These are phyloP conservation scores for Pseudogymnoascus verrucosus DNA, from an alignment of 2,329 filamentous ascomycete species.

Conservation along the genomic window DNA sequence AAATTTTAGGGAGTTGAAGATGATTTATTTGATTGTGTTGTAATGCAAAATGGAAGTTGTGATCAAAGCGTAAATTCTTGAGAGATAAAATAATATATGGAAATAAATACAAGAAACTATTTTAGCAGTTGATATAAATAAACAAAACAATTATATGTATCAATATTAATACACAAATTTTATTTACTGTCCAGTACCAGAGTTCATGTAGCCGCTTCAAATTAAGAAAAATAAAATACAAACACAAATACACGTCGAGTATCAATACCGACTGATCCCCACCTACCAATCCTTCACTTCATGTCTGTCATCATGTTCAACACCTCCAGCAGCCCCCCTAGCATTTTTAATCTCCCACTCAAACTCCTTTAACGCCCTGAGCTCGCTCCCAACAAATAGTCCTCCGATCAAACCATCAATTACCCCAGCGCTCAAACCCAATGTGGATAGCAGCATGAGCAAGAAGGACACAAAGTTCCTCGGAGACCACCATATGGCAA, in stretches of 20 bases:
- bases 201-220: not conserved
- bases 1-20: no score
- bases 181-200: not conserved
- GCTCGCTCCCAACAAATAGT: slow-evolving; percentile 77
- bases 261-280: not conserved
- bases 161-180: not conserved
- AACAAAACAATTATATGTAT: not conserved
- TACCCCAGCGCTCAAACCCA: slow-evolving; percentile 67
- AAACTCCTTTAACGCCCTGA: slow-evolving; percentile 80
- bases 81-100: not conserved
- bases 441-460: slow-evolving; percentile 68
- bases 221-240: not conserved
- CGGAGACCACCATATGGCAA: slow-evolving; percentile 81
- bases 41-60: no score
- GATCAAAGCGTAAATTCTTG: not conserved
- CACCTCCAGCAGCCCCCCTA: slow-evolving; percentile 30
- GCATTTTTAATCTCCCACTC: slow-evolving; percentile 83
- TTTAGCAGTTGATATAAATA: not conserved
- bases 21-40: not conserved
- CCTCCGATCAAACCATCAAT: slow-evolving; percentile 80
- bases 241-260: not conserved
- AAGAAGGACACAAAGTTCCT: slow-evolving; percentile 70
- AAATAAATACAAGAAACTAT: not conserved
- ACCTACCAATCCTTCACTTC: slow-evolving; percentile 26
- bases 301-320: slow-evolving; percentile 18